Conservation (phyloP, 106 monocot species). For the Dioscorea dumetorum region DNA sequence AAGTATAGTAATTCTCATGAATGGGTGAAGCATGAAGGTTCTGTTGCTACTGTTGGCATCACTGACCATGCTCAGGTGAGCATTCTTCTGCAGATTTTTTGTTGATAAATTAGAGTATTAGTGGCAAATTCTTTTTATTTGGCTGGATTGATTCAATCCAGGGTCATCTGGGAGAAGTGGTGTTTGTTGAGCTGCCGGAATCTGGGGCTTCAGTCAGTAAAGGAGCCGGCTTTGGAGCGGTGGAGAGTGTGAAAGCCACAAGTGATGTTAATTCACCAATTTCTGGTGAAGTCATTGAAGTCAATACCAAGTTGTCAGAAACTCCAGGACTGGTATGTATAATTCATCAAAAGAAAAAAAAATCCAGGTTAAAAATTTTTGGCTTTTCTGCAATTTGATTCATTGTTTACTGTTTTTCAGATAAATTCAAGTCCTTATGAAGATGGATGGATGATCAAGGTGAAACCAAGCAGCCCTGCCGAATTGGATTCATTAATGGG, state of each 20-base stretch:
- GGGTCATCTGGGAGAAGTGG: constrained; percentile 69
- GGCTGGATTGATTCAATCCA: background rate
- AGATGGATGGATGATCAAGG: constrained; percentile 97
- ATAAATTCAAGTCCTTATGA: constrained; percentile 76
- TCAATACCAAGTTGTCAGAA: constrained; percentile 52
- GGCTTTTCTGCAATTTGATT: too few species aligned
- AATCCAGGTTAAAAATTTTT: too few species aligned
- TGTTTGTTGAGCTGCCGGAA: constrained; percentile 71
- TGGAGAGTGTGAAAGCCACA: constrained; percentile 75
- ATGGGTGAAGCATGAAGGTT: constrained; percentile 90
- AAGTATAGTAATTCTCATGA: constrained; percentile 81
- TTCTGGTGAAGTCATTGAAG: constrained; percentile 56
- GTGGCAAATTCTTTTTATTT: too few species aligned
- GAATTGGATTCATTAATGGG: constrained; percentile 70
- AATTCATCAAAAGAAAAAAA: constrained; percentile 3
- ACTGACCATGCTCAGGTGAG: constrained; percentile 94
- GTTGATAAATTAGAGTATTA: too few species aligned
- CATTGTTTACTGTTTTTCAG: constrained; percentile 24
- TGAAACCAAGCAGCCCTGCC: constrained; percentile 69
- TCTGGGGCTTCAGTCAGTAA: constrained; percentile 21
- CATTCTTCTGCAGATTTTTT: too few species aligned
- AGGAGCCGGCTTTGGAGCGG: constrained; percentile 41
- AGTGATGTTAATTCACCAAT: constrained; percentile 56
- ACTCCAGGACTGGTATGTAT: constrained; percentile 51
- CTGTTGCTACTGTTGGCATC: constrained; percentile 89